Evolutionary conservation across 1,284 basidiomycete species (phyloP), one percentile per base, ranked within the genome.

Genomic region (Meripilus lineatus): DNA sequence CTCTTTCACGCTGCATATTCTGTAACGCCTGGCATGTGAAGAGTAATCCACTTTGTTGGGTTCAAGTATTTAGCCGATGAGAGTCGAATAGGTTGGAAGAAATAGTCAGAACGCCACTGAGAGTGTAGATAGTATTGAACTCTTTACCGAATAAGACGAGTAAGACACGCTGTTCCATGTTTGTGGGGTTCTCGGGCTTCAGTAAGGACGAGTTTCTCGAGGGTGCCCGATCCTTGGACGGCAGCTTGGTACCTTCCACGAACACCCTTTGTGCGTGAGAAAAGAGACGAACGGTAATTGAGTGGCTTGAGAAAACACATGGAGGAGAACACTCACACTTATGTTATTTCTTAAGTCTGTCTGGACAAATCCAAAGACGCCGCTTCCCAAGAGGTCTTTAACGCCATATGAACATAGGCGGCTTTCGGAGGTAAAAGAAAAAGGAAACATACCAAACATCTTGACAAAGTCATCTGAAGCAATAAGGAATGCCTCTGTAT

Each of bases 301-400:
- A 25, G 7, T 13, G 41, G 28, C 39, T 33, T n/a, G 25, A 18
- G 20, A 32, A 6, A 6, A 15, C 23, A 14, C 20, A n/a, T 8
- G 32, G 49, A 47, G 24, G 47, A 55, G 48, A 13, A 18, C 39
- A 61, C 76, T 49, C 54, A 90, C 92, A 52, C 74, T 71, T 53
- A 99, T 90, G 69, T 98, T 98, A 44, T 79, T 84, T 55, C 81
- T 83, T 58, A 99, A 74, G 67, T 99, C 95, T 48, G 77, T 78
- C 68, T 97, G 91, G 1, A 98, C 90, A 54, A 95, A 90, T 25
- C 77, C 74, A 67, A 98, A 98, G 5, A 96, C 83, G 1, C 83
- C 79, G 60, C 83, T 86, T 35, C 92, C 93, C 38, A 98, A 76
- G 20, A 97, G 73, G 68, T 93, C 94, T 92, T 55, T 21, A 34